Evolutionary conservation across 176 grass and related monocot genomes (phyloP).

Genomic region (Rhynchospora tenuis): DNA sequence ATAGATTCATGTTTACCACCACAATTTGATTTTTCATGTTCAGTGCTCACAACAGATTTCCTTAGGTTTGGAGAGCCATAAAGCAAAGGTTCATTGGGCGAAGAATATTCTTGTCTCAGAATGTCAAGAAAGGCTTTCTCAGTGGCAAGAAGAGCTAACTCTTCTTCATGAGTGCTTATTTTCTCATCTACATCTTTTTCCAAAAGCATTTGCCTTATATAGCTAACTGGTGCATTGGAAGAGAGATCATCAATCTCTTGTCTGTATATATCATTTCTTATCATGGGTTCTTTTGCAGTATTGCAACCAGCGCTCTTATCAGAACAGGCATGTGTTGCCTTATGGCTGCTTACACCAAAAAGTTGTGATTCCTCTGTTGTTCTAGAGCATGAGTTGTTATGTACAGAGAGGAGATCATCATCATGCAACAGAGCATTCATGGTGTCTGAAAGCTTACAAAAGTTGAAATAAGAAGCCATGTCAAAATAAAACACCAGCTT

Average conservation of each 20-base stretch:
- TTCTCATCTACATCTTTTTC: slow-evolving; percentile 33
- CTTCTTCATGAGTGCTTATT: slow-evolving; percentile 2
- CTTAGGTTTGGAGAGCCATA: background rate
- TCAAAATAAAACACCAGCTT: too few relatives aligned
- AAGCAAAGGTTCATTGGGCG: background rate
- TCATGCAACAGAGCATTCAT: background rate
- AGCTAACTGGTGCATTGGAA: slow-evolving; percentile 12
- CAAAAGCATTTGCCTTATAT: slow-evolving; percentile 32
- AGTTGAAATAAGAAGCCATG: too few relatives aligned
- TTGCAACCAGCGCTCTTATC: too few relatives aligned
- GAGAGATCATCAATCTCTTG: too few relatives aligned
- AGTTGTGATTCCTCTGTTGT: slow-evolving; percentile 8
- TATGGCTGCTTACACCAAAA: background rate
- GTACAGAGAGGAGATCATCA: background rate
- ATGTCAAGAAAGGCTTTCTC: slow-evolving; percentile 37
- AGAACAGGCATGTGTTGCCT: background rate
- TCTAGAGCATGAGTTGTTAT: slow-evolving; percentile 3
- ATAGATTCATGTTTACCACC: background rate
- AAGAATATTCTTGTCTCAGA: slow-evolving; percentile 18
- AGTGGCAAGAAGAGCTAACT: slow-evolving; percentile 14
- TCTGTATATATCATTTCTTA: too few relatives aligned
- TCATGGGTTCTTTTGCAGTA: too few relatives aligned
- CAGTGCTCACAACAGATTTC: background rate
- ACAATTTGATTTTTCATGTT: background rate
- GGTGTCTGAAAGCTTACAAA: background rate